These are phyloP conservation scores for Ochetophila trinervis DNA, from an alignment of 306 rosid genomes.

Conservation along the genomic window DNA sequence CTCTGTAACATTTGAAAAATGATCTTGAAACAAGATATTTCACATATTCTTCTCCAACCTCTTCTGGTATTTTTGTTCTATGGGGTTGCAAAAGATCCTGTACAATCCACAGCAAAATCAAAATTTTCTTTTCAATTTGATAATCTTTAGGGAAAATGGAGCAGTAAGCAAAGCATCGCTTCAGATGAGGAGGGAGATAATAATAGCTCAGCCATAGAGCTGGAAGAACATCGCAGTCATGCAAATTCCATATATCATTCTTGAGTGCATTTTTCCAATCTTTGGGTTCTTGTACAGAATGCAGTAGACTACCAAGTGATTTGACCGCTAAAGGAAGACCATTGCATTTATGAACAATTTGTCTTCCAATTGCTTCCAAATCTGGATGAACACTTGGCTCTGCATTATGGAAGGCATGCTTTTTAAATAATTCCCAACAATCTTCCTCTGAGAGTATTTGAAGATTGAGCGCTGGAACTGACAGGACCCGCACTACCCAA, in stretches of 20 bases:
- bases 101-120: slow-evolving; percentile 39
- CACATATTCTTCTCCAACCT: slow-evolving; percentile 25
- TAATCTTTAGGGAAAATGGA: slow-evolving; percentile 23
- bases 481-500: too few species aligned
- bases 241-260: neutral
- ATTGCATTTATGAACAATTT: slow-evolving; percentile 19
- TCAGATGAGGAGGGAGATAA: slow-evolving; percentile 14
- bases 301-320: neutral
- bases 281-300: neutral
- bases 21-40: slow-evolving; percentile 27
- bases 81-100: slow-evolving; percentile 21
- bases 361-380: slow-evolving; percentile 11
- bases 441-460: neutral
- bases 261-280: neutral
- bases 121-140: neutral
- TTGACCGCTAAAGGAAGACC: slow-evolving; percentile 22
- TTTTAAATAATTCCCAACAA: slow-evolving; percentile 5
- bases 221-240: neutral
- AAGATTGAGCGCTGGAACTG: too few species aligned
- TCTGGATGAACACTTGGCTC: neutral
- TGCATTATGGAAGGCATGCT: neutral
- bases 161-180: slow-evolving; percentile 25
- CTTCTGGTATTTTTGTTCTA: neutral
- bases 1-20: neutral
- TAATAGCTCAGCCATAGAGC: slow-evolving; percentile 14